Percentiles rank a stretch among this genome's conserved stretches.
phyloP scores from a whole-genome alignment of 2,329 filamentous ascomycete genomes.

The Epichloe sp. region DNA sequence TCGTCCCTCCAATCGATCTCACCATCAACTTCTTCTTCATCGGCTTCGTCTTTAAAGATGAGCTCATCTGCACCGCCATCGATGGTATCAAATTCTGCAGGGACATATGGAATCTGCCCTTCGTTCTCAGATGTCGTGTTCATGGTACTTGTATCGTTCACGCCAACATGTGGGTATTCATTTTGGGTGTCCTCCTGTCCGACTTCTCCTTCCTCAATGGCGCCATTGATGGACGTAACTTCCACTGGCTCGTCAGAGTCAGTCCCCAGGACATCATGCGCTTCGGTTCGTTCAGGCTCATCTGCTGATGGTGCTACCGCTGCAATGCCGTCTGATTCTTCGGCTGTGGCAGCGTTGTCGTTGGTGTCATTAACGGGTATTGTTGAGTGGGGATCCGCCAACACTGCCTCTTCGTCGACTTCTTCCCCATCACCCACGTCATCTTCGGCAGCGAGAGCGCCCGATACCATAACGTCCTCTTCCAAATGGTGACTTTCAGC shows the following conservation, averaged over 20 bases:
- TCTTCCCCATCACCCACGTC: constrained; percentile 11
- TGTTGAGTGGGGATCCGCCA: constrained; percentile 1
- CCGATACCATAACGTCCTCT: neutral
- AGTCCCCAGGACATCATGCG: neutral
- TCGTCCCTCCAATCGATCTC: constrained; percentile 12
- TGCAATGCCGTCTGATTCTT: neutral
- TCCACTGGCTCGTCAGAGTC: constrained; percentile 3
- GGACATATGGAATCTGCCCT: constrained; percentile 17
- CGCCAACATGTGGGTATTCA: neutral
- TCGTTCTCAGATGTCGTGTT: constrained; percentile 13
- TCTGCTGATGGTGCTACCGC: neutral
- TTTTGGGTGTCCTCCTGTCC: neutral
- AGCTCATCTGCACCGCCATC: neutral
- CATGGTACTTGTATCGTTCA: constrained; percentile 1
- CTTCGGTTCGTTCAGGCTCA: neutral
- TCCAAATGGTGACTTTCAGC: neutral
- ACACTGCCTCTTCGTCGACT: constrained; percentile 10
- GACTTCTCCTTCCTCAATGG: neutral
- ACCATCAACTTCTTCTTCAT: constrained; percentile 2
- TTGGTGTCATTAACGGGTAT: neutral
- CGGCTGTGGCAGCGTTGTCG: neutral
- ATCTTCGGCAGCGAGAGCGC: constrained; percentile 7
- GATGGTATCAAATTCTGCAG: neutral
- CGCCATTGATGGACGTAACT: neutral
- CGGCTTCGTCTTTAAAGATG: neutral